phyloP scores from a whole-genome alignment of 2,329 filamentous ascomycete species.

The Penicillium sp. region DNA sequence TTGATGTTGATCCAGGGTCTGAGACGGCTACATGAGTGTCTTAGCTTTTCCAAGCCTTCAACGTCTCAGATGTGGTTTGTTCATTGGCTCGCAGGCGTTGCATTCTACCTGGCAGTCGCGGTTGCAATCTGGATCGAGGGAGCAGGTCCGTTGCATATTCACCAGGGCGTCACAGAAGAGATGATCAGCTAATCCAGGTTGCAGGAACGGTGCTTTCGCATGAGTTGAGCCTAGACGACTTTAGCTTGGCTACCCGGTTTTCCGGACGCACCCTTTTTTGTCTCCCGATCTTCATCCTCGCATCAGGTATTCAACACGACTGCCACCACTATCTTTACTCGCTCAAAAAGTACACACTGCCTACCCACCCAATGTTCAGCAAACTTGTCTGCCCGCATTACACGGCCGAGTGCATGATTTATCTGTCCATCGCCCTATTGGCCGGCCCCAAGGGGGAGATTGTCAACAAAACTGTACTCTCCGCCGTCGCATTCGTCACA shows the following conservation, averaged over 20 bases:
- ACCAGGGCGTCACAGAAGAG: neutral
- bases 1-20: slow-evolving; percentile 77
- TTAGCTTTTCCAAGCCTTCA: slow-evolving; percentile 67
- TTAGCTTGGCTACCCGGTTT: slow-evolving; percentile 46
- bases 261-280: slow-evolving; percentile 60
- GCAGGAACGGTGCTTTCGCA: slow-evolving; percentile 40
- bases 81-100: slow-evolving; percentile 79
- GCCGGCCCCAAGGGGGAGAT: slow-evolving; percentile 70
- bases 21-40: slow-evolving; percentile 77
- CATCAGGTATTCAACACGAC: slow-evolving; percentile 74
- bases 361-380: slow-evolving; percentile 72
- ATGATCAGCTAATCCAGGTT: slow-evolving; percentile 2
- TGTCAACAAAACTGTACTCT: slow-evolving; percentile 75
- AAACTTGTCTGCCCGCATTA: slow-evolving; percentile 86
- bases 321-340: slow-evolving; percentile 73
- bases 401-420: slow-evolving; percentile 83
- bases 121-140: slow-evolving; percentile 86
- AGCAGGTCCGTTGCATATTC: slow-evolving; percentile 57
- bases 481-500: slow-evolving; percentile 72
- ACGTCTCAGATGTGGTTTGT: slow-evolving; percentile 81
- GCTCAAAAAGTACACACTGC: slow-evolving; percentile 82
- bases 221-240: slow-evolving; percentile 39
- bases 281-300: slow-evolving; percentile 68
- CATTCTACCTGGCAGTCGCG: slow-evolving; percentile 76
- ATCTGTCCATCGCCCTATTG: slow-evolving; percentile 75